phyloP scores from a whole-genome alignment of 768 basidiomycete species.

The Cubamyces lactineus region DNA sequence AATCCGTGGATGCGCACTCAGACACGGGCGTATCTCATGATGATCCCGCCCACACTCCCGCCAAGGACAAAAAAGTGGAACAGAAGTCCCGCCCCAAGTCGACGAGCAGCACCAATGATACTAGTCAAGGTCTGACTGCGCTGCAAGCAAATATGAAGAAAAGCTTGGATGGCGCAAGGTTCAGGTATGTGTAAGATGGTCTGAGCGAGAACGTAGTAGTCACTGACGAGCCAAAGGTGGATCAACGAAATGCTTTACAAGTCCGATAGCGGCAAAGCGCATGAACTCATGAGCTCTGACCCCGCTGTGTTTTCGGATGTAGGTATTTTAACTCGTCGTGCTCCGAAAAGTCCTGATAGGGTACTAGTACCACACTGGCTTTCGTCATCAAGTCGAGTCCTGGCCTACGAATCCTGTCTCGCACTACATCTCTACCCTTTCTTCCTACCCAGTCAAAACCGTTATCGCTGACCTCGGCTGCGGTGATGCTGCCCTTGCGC shows the following conservation, averaged over 20 bases:
- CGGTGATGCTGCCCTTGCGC: slow-evolving; percentile 90
- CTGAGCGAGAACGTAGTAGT: not conserved
- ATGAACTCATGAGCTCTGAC: slow-evolving; percentile 82
- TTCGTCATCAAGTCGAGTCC: slow-evolving; percentile 85
- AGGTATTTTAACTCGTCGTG: slow-evolving; percentile 20
- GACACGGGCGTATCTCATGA: not conserved
- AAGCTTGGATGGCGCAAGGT: slow-evolving; percentile 84
- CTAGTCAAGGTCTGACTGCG: slow-evolving; percentile 53
- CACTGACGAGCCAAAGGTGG: slow-evolving; percentile 50
- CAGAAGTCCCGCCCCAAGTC: not conserved
- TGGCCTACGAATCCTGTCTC: slow-evolving; percentile 97
- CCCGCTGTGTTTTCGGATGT: slow-evolving; percentile 85
- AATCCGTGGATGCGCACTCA: slow-evolving; percentile 1
- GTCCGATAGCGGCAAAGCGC: slow-evolving; percentile 72
- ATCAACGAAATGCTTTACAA: slow-evolving; percentile 96
- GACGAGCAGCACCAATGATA: slow-evolving; percentile 3
- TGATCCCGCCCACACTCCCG: not conserved
- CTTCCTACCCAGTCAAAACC: slow-evolving; percentile 62
- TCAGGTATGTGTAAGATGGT: slow-evolving; percentile 55
- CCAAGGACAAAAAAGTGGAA: not conserved
- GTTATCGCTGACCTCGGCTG: slow-evolving; percentile 94
- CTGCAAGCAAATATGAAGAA: slow-evolving; percentile 81
- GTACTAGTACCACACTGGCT: slow-evolving; percentile 86
- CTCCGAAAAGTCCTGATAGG: slow-evolving; percentile 3
- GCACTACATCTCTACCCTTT: slow-evolving; percentile 70